phyloP scores from a whole-genome alignment of 2,329 filamentous ascomycete species.

The Aspergillus ochraceus region DNA sequence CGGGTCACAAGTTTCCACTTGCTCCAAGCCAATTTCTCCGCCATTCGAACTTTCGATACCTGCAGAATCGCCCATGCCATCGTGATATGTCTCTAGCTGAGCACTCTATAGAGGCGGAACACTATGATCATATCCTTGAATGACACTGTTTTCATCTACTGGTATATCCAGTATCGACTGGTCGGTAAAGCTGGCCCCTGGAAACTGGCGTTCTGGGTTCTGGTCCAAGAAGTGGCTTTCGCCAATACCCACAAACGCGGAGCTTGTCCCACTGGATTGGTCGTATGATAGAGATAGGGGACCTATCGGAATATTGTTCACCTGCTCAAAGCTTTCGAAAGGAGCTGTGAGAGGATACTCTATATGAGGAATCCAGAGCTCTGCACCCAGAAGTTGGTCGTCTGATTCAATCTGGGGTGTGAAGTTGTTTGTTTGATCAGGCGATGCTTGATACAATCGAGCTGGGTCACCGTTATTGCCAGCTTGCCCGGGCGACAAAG shows the following conservation, averaged over 20 bases:
- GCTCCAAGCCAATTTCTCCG: not conserved
- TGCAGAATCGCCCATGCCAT: not conserved
- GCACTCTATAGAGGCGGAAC: slow-evolving; percentile 5
- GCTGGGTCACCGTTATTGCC: not conserved
- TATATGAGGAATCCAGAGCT: too few relatives aligned
- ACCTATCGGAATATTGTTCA: too few relatives aligned
- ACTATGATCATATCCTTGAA: not conserved
- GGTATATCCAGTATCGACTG: not conserved
- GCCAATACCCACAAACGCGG: too few relatives aligned
- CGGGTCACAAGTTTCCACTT: not conserved
- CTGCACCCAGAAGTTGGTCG: too few relatives aligned
- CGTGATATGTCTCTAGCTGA: not conserved
- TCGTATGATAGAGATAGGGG: too few relatives aligned
- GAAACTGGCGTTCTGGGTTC: too few relatives aligned
- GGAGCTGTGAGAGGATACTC: too few relatives aligned
- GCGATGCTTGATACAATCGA: not conserved
- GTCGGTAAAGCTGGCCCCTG: not conserved
- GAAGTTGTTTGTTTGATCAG: not conserved
- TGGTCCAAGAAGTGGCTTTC: too few relatives aligned
- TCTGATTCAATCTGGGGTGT: not conserved
- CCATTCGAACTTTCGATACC: not conserved
- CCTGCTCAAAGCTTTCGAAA: too few relatives aligned
- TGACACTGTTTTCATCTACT: not conserved
- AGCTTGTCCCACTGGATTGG: too few relatives aligned
- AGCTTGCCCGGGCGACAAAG: not conserved